These are phyloP conservation scores for Spizellomyces sp. DNA, from an alignment of 192 early-diverging fungal genomes.

Conservation along the genomic window DNA sequence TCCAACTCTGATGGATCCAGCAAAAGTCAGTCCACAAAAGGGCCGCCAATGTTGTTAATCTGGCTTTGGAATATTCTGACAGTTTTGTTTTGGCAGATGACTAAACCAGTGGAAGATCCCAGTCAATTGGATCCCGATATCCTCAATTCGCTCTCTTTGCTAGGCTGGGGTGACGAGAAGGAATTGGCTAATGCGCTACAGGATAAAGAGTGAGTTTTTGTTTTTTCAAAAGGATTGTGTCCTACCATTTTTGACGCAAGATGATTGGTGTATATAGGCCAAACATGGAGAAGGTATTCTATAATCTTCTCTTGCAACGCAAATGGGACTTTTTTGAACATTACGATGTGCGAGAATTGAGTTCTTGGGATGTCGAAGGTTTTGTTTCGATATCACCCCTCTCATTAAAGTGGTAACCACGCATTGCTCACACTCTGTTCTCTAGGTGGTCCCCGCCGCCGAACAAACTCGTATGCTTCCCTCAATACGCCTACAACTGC, in stretches of 20 bases:
- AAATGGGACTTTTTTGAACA: constrained; percentile 56
- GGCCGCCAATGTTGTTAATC: constrained; percentile 4
- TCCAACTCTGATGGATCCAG: constrained; percentile 18
- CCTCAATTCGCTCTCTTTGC: constrained; percentile 41
- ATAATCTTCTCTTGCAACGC: constrained; percentile 48
- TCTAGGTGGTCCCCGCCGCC: constrained; percentile 34
- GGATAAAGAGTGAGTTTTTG: constrained; percentile 26
- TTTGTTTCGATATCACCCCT: no score
- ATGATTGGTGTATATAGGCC: background rate
- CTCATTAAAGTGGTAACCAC: no score
- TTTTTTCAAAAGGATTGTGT: background rate
- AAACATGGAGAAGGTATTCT: constrained; percentile 58
- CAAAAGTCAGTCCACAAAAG: constrained; percentile 12
- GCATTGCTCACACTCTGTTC: background rate
- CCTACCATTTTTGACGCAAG: background rate
- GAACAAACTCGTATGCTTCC: constrained; percentile 30
- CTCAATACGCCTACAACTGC: background rate
- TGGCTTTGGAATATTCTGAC: constrained; percentile 8
- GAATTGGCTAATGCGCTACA: constrained; percentile 31
- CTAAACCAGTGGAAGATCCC: constrained; percentile 25
- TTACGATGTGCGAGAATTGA: constrained; percentile 38
- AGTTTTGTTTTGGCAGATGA: constrained; percentile 12
- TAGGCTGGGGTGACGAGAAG: constrained; percentile 54
- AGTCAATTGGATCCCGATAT: constrained; percentile 48
- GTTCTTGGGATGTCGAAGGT: constrained; percentile 44